phyloP scores from a whole-genome alignment of 257 asterid genomes.

The Nicotiana undulata region DNA sequence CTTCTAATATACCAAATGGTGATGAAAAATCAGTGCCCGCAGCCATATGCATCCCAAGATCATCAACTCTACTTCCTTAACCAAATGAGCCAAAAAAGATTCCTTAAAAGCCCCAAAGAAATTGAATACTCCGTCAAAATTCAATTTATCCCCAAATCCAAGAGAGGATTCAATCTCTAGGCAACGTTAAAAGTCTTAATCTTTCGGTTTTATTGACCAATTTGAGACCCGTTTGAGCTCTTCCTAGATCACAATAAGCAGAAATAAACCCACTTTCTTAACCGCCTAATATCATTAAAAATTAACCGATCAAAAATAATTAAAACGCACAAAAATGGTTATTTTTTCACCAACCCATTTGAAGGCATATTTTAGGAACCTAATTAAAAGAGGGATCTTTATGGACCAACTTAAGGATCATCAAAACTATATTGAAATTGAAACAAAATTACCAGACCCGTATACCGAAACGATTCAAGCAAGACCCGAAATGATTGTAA shows the following conservation, averaged over 20 bases:
- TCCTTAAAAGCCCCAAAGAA: background rate
- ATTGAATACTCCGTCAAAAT: background rate
- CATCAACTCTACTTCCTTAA: slow-evolving; percentile 20
- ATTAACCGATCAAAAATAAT: background rate
- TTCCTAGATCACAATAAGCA: background rate
- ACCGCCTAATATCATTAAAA: background rate
- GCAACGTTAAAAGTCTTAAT: background rate
- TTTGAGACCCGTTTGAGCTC: background rate
- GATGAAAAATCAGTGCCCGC: slow-evolving; percentile 55
- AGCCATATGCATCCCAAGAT: slow-evolving; percentile 49
- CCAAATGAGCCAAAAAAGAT: background rate
- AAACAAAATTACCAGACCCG: background rate
- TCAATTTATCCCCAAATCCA: background rate
- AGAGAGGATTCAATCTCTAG: background rate
- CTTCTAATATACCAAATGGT: slow-evolving; percentile 31
- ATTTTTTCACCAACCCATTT: background rate
- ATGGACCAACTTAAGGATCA: background rate
- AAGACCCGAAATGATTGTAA: background rate
- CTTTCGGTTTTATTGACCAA: background rate
- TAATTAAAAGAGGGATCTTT: background rate
- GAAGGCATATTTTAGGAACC: background rate
- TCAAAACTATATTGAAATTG: background rate
- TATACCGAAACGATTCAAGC: background rate
- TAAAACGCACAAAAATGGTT: too few relatives aligned
- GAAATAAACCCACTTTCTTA: background rate